Conservation (phyloP, 1,284 basidiomycete species). For the Papiliotrema flavescens region DNA sequence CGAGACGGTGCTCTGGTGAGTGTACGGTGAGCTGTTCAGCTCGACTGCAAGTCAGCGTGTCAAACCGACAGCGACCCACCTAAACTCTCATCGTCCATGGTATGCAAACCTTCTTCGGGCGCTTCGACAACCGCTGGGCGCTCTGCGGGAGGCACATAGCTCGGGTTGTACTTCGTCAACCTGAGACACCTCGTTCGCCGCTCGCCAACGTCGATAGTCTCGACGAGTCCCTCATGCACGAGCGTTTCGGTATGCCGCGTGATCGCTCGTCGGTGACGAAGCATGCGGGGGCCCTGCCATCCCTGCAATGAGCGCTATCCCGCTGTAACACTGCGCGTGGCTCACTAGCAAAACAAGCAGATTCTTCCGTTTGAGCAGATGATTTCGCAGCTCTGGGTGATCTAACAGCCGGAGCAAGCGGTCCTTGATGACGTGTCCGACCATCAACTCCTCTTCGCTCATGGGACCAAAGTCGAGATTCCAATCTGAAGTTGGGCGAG, state of each 20-base stretch:
- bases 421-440: constrained; percentile 34
- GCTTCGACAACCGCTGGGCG: neutral
- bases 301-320: constrained; percentile 18
- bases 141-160: constrained; percentile 1
- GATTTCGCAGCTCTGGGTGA: constrained; percentile 37
- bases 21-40: constrained; percentile 11
- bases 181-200: constrained; percentile 29
- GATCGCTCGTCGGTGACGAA: constrained; percentile 30
- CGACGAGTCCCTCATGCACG: constrained; percentile 28
- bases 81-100: neutral
- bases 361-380: constrained; percentile 32
- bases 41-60: constrained; percentile 6
- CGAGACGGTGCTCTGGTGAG: constrained; percentile 4
- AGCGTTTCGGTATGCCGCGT: constrained; percentile 27
- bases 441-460: constrained; percentile 32
- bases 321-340: neutral
- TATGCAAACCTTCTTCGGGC: neutral
- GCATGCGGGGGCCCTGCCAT: constrained; percentile 12
- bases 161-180: constrained; percentile 40
- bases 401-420: constrained; percentile 37
- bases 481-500: constrained; percentile 5
- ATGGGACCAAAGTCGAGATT: constrained; percentile 31
- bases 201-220: constrained; percentile 33
- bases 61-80: neutral
- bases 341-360: constrained; percentile 29